Evolutionary conservation across 805 yeast genomes (phyloP), one percentile per base, ranked within the genome.

Genomic region (Dipodascopsis uninucleata): DNA sequence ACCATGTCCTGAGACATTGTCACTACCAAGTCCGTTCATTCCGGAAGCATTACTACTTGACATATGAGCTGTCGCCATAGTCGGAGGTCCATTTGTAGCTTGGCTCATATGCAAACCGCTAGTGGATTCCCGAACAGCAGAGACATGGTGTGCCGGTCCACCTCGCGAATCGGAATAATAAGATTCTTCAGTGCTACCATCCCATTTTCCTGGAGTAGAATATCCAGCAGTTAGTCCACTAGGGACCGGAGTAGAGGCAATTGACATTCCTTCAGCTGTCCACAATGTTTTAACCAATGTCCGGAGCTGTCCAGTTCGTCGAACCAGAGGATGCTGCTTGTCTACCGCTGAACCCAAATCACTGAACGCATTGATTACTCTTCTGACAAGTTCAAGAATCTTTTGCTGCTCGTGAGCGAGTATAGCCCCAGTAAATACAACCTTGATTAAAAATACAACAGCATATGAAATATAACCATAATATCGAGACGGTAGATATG

Each of bases 341-440:
- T 49, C 49, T n/a, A 31, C 36, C 3, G 37, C n/a, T 4, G 23
- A 24, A 14, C 47, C 41, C 10, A 45, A 35, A 9, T 49, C 40
- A 16, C 37, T 38, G 24, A 49, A 45, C 10, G 47, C 34, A n/a
- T 28, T 37, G 12, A 49, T 41, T 6, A 39, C 33, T 7, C 43
- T 39, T 28, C 22, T 36, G 6, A 49, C 43, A 10, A 49, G 39
- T 23, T 31, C 36, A 28, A 49, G 21, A 12, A 47, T 41, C 14
- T 17, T 31, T 34, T 39, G 45, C 23, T 49, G 54, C 25, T 49
- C 56, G 21, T 37, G 24, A 9, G 40, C 31, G 23, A 46, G 39
- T 1, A 55, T 42, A 2, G 58, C 58, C 6, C 55, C 58, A 10
- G 57, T 55, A 34, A 55, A 53, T n/a, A 49, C 57, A 5, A 48